phyloP scores from a whole-genome alignment of 2,329 filamentous ascomycete genomes.

The Zarea fungicola region DNA sequence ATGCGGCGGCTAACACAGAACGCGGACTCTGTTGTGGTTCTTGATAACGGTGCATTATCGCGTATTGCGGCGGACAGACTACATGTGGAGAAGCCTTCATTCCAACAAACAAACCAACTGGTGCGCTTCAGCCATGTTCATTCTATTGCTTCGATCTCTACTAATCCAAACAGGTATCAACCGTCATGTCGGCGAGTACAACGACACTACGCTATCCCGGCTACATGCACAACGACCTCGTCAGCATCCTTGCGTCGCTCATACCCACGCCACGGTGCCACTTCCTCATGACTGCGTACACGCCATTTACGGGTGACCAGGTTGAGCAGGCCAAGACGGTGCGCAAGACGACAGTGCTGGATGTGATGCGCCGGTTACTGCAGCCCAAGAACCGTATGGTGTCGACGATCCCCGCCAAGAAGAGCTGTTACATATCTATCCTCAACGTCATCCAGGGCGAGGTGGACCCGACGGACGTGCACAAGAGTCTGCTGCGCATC shows the following conservation, averaged over 20 bases:
- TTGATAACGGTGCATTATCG: slow-evolving; percentile 91
- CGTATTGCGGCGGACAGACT: slow-evolving; percentile 91
- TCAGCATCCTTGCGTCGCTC: slow-evolving; percentile 90
- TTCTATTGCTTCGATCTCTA: background rate
- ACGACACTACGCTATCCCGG: slow-evolving; percentile 95
- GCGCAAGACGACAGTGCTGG: slow-evolving; percentile 93
- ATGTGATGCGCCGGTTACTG: slow-evolving; percentile 91
- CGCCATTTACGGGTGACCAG: slow-evolving; percentile 92
- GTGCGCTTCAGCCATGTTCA: slow-evolving; percentile 37
- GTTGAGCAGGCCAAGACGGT: slow-evolving; percentile 97
- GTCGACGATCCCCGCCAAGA: slow-evolving; percentile 89
- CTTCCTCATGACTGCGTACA: slow-evolving; percentile 98
- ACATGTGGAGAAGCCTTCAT: slow-evolving; percentile 91
- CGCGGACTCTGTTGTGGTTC: slow-evolving; percentile 92
- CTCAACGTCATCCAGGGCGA: slow-evolving; percentile 98
- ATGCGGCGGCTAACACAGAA: slow-evolving; percentile 92
- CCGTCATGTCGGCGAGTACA: slow-evolving; percentile 97
- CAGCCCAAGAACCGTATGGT: slow-evolving; percentile 99
- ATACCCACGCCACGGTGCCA: slow-evolving; percentile 96
- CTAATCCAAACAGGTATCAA: slow-evolving; percentile 60
- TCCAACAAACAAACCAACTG: slow-evolving; percentile 95
- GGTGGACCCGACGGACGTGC: slow-evolving; percentile 94
- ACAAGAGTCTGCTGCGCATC: slow-evolving; percentile 95
- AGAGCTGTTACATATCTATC: slow-evolving; percentile 98
- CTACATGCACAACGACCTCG: slow-evolving; percentile 99